phyloP scores from a whole-genome alignment of 495 filamentous ascomycete species.

The Podospora sp. region DNA sequence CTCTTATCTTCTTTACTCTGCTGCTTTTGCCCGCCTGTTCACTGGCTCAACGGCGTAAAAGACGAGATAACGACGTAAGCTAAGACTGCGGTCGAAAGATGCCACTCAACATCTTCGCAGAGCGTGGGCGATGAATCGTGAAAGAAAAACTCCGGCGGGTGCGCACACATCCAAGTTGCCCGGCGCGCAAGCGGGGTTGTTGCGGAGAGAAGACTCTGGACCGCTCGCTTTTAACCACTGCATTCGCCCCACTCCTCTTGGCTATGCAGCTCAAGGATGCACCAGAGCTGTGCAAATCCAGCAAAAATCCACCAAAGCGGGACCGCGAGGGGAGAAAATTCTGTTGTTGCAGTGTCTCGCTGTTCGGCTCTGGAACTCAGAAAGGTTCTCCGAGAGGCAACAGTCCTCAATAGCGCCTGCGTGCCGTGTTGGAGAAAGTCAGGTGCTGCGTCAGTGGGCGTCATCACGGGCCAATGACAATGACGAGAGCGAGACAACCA shows the following conservation, averaged over 20 bases:
- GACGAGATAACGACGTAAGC: not conserved
- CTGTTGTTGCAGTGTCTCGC: not conserved
- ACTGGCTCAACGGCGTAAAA: not conserved
- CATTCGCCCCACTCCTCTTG: not conserved
- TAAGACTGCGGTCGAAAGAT: not conserved
- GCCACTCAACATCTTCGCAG: not conserved
- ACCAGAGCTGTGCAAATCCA: not conserved
- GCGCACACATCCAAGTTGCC: not conserved
- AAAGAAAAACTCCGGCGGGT: not conserved
- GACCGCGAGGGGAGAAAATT: not conserved
- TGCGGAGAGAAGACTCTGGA: slow-evolving; percentile 4
- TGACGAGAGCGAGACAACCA: not conserved
- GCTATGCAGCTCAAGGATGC: slow-evolving; percentile 1
- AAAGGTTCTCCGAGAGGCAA: slow-evolving; percentile 9
- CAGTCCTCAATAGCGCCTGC: not conserved
- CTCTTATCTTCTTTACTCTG: not conserved
- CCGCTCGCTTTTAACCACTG: slow-evolving; percentile 7
- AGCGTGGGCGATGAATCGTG: not conserved
- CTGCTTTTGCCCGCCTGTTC: not conserved
- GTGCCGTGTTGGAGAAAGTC: slow-evolving; percentile 15
- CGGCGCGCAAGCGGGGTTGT: slow-evolving; percentile 17
- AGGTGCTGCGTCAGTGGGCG: slow-evolving; percentile 2
- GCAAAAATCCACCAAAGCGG: not conserved
- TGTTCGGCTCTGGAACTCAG: not conserved
- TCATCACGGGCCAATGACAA: not conserved